phyloP scores from a whole-genome alignment of 2,329 filamentous ascomycete genomes.

The Juglanconis sp. region DNA sequence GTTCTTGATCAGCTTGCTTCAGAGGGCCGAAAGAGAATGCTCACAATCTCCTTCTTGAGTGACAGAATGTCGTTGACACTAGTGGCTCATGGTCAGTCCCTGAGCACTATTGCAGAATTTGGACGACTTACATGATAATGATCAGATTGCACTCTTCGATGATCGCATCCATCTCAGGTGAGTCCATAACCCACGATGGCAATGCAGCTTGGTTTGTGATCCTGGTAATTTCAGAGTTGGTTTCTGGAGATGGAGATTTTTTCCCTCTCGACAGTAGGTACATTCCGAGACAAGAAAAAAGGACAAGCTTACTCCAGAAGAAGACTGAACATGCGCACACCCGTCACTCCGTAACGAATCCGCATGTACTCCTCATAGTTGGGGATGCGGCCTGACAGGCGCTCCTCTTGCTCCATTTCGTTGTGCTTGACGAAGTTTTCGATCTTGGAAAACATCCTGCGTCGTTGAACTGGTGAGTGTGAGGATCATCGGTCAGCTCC shows the following conservation, averaged over 20 bases:
- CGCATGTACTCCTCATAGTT: constrained; percentile 19
- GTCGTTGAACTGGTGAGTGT: constrained; percentile 9
- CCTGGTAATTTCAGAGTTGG: neutral
- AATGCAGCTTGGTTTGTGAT: constrained; percentile 13
- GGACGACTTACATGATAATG: constrained; percentile 20
- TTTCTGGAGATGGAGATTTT: neutral
- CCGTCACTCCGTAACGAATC: constrained; percentile 20
- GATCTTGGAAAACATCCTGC: constrained; percentile 19
- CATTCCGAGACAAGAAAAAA: neutral
- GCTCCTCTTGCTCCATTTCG: constrained; percentile 19
- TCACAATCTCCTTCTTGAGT: constrained; percentile 23
- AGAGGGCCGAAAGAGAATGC: neutral
- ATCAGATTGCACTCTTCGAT: constrained; percentile 19
- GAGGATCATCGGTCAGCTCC: neutral
- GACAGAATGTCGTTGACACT: constrained; percentile 23
- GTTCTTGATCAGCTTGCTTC: neutral
- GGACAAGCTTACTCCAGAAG: constrained; percentile 18
- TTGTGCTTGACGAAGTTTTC: constrained; percentile 18
- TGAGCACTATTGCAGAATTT: rapidly evolving
- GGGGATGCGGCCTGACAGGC: constrained; percentile 19
- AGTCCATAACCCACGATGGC: constrained; percentile 20
- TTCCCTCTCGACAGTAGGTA: neutral
- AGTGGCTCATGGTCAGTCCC: neutral
- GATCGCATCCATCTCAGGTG: constrained; percentile 18
- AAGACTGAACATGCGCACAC: constrained; percentile 19